Percentiles rank a stretch among this genome's conserved stretches.
phyloP scores from a whole-genome alignment of 768 basidiomycete genomes.

The Kwoniella botswanensis region DNA sequence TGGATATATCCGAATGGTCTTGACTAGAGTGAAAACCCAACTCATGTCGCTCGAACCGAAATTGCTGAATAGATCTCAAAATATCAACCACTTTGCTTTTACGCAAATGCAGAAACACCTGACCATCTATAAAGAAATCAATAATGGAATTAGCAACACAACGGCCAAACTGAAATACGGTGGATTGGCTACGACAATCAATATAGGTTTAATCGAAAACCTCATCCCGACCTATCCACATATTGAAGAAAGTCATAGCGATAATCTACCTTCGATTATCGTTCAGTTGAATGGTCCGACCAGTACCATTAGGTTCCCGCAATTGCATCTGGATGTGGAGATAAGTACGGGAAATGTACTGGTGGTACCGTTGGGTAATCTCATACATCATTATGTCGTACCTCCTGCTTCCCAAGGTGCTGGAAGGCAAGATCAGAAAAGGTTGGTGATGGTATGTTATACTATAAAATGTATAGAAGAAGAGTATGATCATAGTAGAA shows the following conservation, averaged over 20 bases:
- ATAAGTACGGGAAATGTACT: constrained; percentile 1
- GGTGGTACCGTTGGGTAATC: constrained; percentile 1
- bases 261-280: background rate
- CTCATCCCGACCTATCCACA: constrained; percentile 1
- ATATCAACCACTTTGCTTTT: background rate
- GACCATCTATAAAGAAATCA: background rate
- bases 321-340: background rate
- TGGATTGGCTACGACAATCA: background rate
- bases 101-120: background rate
- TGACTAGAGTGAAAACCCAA: background rate
- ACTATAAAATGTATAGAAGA: background rate
- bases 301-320: background rate
- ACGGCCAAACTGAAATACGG: background rate
- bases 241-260: background rate
- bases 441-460: background rate
- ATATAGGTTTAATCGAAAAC: constrained; percentile 1
- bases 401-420: background rate
- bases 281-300: background rate
- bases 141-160: background rate
- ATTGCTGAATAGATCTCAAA: background rate
- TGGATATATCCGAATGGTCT: background rate
- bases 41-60: background rate
- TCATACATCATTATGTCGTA: constrained; percentile 2
- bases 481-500: background rate
- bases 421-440: background rate